Evolutionary conservation across 257 asterid genomes (phyloP), one percentile per base, ranked within the genome.

Genomic region (Marsdenia floribunda): DNA sequence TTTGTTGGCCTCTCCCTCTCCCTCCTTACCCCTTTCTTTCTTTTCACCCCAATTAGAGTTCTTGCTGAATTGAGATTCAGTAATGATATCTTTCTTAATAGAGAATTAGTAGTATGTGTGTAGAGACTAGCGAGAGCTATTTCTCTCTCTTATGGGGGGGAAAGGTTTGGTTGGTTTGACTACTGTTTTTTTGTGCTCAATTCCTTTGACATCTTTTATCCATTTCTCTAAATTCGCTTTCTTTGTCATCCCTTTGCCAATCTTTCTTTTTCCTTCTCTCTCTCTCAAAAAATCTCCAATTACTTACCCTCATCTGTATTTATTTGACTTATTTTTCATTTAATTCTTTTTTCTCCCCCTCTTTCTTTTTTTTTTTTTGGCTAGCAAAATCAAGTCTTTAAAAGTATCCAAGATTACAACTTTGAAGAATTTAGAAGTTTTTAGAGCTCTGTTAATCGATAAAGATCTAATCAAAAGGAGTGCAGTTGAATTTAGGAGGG

Each of bases 111-210:
- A 52, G n/a, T 52, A 52, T 29, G 15, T 53, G 24, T 75, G 24
- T 22, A 44, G 49, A 44, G 49, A 44, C 12, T 29, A 44, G 49
- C 8, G 18, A 35, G 47, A 26, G 19, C 33, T 29, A 0, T 1
- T 3, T 29, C 69, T 33, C 69, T 63, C 72, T 64, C 47, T 35
- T n/a, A 14, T 44, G 49, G 66, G 15, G 33, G 33, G n/a, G 35
- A 3, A 16, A 33, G 72, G 82, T 73, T 71, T 75, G 70, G 40
- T 80, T 76, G 83, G 88, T 89, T 91, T 91, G 96, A 91, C 93
- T 84, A 83, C 13, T 81, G 88, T 84, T 77, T 33, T 77, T 77
- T 80, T 42, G 67, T 46, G 73, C 73, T 66, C 77, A 22, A 16
- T 71, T 67, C 54, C 50, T 46, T 68, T 74, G 67, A 65, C 82